Evolutionary conservation across 352 stramenopile genomes (phyloP).

Genomic region (Phytopythium vexans): DNA sequence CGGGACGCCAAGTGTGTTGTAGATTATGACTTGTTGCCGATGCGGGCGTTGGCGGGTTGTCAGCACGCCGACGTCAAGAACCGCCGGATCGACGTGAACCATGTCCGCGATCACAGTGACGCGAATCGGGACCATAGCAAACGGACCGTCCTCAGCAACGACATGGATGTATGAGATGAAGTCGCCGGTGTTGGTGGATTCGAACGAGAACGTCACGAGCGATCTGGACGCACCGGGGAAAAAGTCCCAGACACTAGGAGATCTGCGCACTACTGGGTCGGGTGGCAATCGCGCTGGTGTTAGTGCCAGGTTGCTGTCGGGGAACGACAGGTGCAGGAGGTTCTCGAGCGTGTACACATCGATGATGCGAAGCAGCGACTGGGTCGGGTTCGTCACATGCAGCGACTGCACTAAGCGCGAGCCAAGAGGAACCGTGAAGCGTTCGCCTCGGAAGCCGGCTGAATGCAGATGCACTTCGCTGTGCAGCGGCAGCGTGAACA

Average conservation of each 20-base stretch:
- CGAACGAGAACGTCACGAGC: conserved; percentile 35
- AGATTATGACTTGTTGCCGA: conserved; percentile 27
- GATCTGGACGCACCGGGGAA: conserved; percentile 21
- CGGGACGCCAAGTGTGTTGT: conserved; percentile 34
- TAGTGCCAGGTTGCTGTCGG: not conserved
- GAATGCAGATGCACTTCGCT: conserved; percentile 25
- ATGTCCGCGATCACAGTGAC: conserved; percentile 33
- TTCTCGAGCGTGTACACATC: conserved; percentile 45
- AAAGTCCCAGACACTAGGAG: conserved; percentile 37
- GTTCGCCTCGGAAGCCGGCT: conserved; percentile 23
- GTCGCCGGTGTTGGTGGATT: conserved; percentile 13
- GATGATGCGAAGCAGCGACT: conserved; percentile 35
- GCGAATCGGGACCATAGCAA: conserved; percentile 32
- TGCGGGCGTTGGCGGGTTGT: conserved; percentile 10
- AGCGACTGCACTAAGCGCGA: conserved; percentile 28
- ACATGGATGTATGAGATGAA: conserved; percentile 42
- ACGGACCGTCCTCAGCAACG: conserved; percentile 6
- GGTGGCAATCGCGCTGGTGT: not conserved
- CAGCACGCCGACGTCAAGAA: conserved; percentile 34
- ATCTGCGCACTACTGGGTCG: not conserved
- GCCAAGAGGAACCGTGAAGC: conserved; percentile 29
- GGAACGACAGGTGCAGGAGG: conserved; percentile 22
- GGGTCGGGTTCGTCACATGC: conserved; percentile 36
- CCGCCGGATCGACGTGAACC: conserved; percentile 31
- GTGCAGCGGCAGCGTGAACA: conserved; percentile 38